These are phyloP conservation scores for Bipolaris bicolor DNA, from an alignment of 2,329 filamentous ascomycete species.

Conservation along the genomic window DNA sequence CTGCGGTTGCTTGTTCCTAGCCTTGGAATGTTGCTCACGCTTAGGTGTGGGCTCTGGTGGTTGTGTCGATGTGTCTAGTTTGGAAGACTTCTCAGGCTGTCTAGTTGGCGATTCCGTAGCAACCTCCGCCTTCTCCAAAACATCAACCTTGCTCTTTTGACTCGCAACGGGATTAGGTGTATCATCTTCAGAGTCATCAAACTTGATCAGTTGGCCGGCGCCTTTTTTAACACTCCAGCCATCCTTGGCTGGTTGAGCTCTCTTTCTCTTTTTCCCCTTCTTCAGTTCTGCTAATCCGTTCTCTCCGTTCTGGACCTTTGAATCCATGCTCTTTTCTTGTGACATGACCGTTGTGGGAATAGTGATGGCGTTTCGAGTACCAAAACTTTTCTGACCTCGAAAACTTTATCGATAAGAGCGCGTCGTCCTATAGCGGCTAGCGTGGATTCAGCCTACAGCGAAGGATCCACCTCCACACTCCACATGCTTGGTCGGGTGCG, in stretches of 20 bases:
- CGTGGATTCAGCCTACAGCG: not conserved
- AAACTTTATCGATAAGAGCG: constrained; percentile 35
- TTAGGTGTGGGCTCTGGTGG: constrained; percentile 1
- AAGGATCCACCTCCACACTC: constrained; percentile 3
- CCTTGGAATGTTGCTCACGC: constrained; percentile 3
- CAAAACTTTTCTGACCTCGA: constrained; percentile 25
- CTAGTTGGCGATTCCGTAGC: not conserved
- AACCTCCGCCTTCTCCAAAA: not conserved
- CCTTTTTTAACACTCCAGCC: constrained; percentile 19
- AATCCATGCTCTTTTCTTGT: constrained; percentile 17
- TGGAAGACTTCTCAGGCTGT: not conserved
- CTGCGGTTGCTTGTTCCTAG: constrained; percentile 7
- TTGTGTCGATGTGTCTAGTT: constrained; percentile 3
- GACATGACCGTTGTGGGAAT: constrained; percentile 21
- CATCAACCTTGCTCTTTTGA: not conserved
- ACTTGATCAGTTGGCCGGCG: constrained; percentile 24
- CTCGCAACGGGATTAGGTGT: constrained; percentile 2
- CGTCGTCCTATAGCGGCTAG: constrained; percentile 6
- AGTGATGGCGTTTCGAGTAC: constrained; percentile 5
- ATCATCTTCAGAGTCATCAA: constrained; percentile 19
- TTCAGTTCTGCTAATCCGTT: constrained; percentile 11
- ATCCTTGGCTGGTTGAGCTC: constrained; percentile 21
- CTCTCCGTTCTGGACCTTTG: not conserved
- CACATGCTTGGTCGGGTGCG: not conserved
- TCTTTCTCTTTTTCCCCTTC: constrained; percentile 45